Evolutionary conservation across 169 alveolate genomes (phyloP), one percentile per base, ranked within the genome.

Genomic region (Amoebophrya sp.): DNA sequence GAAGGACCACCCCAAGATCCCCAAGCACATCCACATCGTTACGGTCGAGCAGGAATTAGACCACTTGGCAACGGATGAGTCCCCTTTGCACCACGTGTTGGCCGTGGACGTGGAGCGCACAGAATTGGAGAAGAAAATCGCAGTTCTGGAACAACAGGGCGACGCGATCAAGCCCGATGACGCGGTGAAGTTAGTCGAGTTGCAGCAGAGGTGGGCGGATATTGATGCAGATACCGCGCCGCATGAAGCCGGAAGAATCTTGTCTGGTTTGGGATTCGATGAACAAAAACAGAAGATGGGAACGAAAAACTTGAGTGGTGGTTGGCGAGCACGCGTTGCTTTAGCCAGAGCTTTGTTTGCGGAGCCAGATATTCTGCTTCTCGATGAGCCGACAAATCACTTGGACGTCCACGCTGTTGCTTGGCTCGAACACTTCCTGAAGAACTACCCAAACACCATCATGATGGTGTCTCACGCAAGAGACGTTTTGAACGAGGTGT

Each of bases 361-460:
- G 90, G 98, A 97, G 94, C 99, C 99, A 39, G 98, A 98, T 93
- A 96, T 97, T 90, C 92, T 98, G 78, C 94, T 97, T 90, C 94
- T 98, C 95, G 99, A 98, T 94, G 99, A 98, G 95, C 99, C 99
- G 41, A 97, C 99, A 36, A 98, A 98, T 94, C 99, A 98, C 94
- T 95, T 98, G 92, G 99, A 98, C 95, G 95, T 98, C 47, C 99
- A 98, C 95, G 98, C 99, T 40, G 98, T 98, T n/a, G 96, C 97
- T 95, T 97, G 99, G 98, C 95, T 98, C 41, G 98, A 97, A 94
- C 97, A 97, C 90, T 98, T 96, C 94, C 94, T 98, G 78, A 94
- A 95, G 92, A 94, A 95, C 78, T 96, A 97, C 94, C 96, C 95
- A 40, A 97, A 96, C 91, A 98, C 99, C 77, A 97, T 97, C 91